Conservation (phyloP, 164 flowering plant genomes). For the Vitis rupestris region DNA sequence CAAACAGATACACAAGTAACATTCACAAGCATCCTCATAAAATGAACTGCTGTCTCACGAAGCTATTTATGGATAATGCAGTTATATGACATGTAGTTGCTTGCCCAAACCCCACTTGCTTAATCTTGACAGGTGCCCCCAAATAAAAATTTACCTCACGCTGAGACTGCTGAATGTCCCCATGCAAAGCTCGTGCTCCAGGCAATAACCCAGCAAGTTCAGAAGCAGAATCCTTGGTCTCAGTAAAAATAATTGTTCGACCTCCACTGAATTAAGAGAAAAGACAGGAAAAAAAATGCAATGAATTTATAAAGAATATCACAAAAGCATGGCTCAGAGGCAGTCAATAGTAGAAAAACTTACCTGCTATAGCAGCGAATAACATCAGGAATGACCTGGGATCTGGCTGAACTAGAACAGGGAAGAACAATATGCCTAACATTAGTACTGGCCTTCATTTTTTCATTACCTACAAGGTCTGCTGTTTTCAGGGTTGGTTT, state of each 20-base stretch:
- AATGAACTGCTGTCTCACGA: no score
- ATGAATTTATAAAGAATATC: background rate
- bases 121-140: background rate
- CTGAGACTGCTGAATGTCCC: slow-evolving; percentile 86
- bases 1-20: no score
- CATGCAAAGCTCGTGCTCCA: slow-evolving; percentile 88
- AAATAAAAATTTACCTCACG: slow-evolving; percentile 59
- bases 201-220: slow-evolving; percentile 70
- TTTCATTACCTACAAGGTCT: slow-evolving; percentile 93
- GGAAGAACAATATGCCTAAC: slow-evolving; percentile 87
- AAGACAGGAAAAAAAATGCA: background rate
- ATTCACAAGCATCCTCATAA: no score
- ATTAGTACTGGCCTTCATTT: slow-evolving; percentile 86
- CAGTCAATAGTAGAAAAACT: slow-evolving; percentile 8
- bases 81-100: no score
- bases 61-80: no score
- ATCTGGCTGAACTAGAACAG: slow-evolving; percentile 68
- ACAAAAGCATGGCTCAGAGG: background rate
- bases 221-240: slow-evolving; percentile 76
- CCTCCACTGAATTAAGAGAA: slow-evolving; percentile 60
- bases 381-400: slow-evolving; percentile 84
- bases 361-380: slow-evolving; percentile 91
- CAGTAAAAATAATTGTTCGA: slow-evolving; percentile 81
- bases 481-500: slow-evolving; percentile 73
- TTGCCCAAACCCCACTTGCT: background rate